Evolutionary conservation across 768 basidiomycete genomes (phyloP), one percentile per base, ranked within the genome.

Genomic region (Dioszegia crocea): DNA sequence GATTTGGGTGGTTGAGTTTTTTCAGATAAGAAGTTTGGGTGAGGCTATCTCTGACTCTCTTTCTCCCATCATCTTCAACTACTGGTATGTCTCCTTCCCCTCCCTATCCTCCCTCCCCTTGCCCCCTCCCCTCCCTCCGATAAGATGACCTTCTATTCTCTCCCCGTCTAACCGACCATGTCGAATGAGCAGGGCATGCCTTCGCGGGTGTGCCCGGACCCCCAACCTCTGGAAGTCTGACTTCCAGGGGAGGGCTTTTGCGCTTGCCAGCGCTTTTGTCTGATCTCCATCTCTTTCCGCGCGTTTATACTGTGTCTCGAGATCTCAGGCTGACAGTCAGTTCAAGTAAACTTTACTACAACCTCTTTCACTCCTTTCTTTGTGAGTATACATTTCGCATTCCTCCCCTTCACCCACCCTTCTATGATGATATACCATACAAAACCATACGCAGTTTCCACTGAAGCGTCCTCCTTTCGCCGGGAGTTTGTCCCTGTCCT

Each of bases 391-490:
- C 3, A 43, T 26, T 54, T 40, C 47, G 47, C 45, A 48, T 43
- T 54, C 33, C 14, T 27, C 24, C 40, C 47, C 14, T 21, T 26
- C 19, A 47, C 44, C 61, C 24, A n/a, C 47, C 44, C 26, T 49
- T 60, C 39, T 44, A 70, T 64, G 75, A 76, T 75, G 75, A 76
- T 71, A 76, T 56, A 41, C 63, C 60, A 61, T 57, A 61, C 59
- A 75, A 76, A 76, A 75, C 73, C 75, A 76, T 76, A 75, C 75
- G 75, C 75, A 76, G 75, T 76, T 76, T 76, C 73, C 75, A 76
- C 75, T 71, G 73, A 76, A 76, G 71, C 73, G 70, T 73, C 75
- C 69, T 72, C 67, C 70, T 63, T 66, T 68, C 63, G 61, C 72
- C 51, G 65, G 69, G 72, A 71, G 68, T 73, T 68, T 70, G 68